phyloP scores from a whole-genome alignment of 768 basidiomycete species.

The Lanmaoa pseudosensibilis region DNA sequence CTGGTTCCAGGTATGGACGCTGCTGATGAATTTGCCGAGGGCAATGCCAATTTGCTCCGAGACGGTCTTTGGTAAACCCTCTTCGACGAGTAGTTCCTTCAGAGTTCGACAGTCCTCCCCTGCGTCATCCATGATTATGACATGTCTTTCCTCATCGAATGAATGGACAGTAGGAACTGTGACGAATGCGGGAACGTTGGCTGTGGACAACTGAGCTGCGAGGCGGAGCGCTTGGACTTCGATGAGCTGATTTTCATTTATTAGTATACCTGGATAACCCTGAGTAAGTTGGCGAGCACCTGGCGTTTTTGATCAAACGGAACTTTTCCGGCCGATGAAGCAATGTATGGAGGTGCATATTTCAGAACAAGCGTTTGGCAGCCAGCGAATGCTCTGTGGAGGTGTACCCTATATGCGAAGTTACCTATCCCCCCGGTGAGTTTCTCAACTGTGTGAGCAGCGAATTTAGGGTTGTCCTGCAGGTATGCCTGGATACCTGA shows the following conservation, averaged over 20 bases:
- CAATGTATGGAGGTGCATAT: conserved; percentile 50
- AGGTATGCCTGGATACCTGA: conserved; percentile 45
- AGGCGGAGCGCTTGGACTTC: conserved; percentile 52
- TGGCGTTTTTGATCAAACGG: conserved; percentile 51
- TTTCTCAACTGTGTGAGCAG: conserved; percentile 37
- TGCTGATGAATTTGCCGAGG: conserved; percentile 56
- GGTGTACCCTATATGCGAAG: conserved; percentile 56
- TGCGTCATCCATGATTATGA: conserved; percentile 64
- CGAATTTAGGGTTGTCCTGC: conserved; percentile 43
- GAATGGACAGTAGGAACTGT: conserved; percentile 50
- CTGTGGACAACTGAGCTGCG: conserved; percentile 36
- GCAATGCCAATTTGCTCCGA: conserved; percentile 49
- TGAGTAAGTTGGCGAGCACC: conserved; percentile 35
- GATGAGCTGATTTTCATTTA: conserved; percentile 37
- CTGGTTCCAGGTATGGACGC: conserved; percentile 51
- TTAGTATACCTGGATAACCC: conserved; percentile 3
- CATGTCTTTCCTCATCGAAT: conserved; percentile 49
- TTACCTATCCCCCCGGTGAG: conserved; percentile 57
- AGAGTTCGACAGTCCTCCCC: conserved; percentile 41
- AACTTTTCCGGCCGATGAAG: conserved; percentile 19
- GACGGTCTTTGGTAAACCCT: conserved; percentile 28
- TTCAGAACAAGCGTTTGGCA: conserved; percentile 55
- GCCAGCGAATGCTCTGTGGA: conserved; percentile 42
- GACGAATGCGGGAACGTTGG: conserved; percentile 38
- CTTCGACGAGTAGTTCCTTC: conserved; percentile 42